Percentiles rank a stretch among this genome's conserved stretches.
Conservation (phyloP, 1,284 basidiomycete species). For the Kalmanozyma brasiliensis region DNA sequence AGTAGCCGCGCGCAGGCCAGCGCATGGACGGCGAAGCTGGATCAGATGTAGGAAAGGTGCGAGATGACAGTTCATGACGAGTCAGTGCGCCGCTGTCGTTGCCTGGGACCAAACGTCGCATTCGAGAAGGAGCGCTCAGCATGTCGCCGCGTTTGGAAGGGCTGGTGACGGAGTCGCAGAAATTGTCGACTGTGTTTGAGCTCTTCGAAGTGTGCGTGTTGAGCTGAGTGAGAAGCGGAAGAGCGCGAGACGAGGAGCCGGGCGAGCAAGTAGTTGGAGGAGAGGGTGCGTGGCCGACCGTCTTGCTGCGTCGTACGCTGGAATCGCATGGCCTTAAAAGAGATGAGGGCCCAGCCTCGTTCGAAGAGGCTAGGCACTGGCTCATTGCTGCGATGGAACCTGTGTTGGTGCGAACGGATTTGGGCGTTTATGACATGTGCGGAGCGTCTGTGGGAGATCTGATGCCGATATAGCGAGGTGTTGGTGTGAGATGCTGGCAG, state of each 20-base stretch:
- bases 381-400: slow-evolving; percentile 19
- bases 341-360: slow-evolving; percentile 26
- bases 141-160: slow-evolving; percentile 37
- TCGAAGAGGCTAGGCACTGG: slow-evolving; percentile 6
- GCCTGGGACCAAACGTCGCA: slow-evolving; percentile 35
- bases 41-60: slow-evolving; percentile 4
- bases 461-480: too few relatives aligned
- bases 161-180: slow-evolving; percentile 18
- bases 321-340: slow-evolving; percentile 9
- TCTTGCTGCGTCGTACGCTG: slow-evolving; percentile 31
- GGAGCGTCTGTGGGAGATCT: too few relatives aligned
- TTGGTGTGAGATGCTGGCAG: too few relatives aligned
- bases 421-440: neutral
- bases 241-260: slow-evolving; percentile 2
- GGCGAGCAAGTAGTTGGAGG: too few relatives aligned
- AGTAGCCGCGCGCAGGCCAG: slow-evolving; percentile 8
- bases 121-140: slow-evolving; percentile 32
- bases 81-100: slow-evolving; percentile 7
- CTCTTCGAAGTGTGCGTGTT: neutral
- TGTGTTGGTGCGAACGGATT: too few relatives aligned
- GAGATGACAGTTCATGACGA: slow-evolving; percentile 14
- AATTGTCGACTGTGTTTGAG: neutral
- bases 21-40: slow-evolving; percentile 16
- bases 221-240: slow-evolving; percentile 18
- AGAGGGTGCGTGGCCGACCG: slow-evolving; percentile 14